Base-by-base conservation (phyloP, 352 stramenopile species). In the Albugo laibachii region DNA sequence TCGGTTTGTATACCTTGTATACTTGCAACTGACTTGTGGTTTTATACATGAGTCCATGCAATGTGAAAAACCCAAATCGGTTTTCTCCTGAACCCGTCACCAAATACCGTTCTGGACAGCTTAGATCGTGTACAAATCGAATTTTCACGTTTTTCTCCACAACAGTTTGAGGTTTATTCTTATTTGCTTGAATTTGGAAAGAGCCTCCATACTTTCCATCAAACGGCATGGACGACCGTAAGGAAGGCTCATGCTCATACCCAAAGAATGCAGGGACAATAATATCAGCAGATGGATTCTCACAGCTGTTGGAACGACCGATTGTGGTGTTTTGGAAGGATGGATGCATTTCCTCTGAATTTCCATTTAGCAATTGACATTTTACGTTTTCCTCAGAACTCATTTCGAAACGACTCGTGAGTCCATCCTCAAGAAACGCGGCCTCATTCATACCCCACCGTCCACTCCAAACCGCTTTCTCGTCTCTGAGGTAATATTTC, bases 1-100 rank as follows among this genome's bases (percentile, higher is more conserved):
- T 86, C 4, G 75, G 78, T 43, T 86, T 85, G 61, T 92, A 92
- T 2, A 87, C 60, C 59, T 92, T 92, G 61, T 87, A 92, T 15
- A 92, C 36, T 11, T 74, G 66, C 46, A 92, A 44, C 45, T 88
- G 75, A 45, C 73, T 84, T 39, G 73, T 78, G 34, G 58, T 55
- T 53, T 92, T 87, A 41, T 84, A 61, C 37, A 92, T 48, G 16
- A 78, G 63, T 0, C 78, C 78, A 45, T 84, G 65, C 13, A 92
- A 57, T 16, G 61, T 66, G 20, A 92, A 92, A 6, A 63, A 6
- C 3, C 78, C 78, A 50, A 92, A 92, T 0, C 70, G 68, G 53
- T 92, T 92, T 48, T 88, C 75, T 15, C 78, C 78, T 1, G 59
- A 62, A 10, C 78, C 78, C 6, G 55, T 58, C 11, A 92, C 75